Base-by-base conservation (phyloP, 192 early-diverging fungal genomes). In the Lobosporangium transversale region DNA sequence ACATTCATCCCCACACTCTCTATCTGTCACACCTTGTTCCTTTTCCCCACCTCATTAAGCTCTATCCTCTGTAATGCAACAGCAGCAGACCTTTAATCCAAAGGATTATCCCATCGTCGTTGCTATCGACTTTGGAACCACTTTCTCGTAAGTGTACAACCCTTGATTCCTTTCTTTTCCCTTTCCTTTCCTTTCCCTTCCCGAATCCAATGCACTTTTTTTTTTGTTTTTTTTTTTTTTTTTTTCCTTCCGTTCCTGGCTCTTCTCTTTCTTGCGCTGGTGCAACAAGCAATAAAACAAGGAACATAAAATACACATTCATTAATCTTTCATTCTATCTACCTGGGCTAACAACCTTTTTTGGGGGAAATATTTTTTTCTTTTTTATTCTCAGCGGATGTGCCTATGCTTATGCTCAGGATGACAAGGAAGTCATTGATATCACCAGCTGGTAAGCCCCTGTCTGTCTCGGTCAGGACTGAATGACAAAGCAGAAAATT, bases 51-150 rank as follows among this genome's bases (percentile, higher is more conserved):
- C 10, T 29, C 9, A 23, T 53, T 8, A 18, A 26, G 18, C 27
- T 54, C 29, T 48, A 21, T 26, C 31, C 3, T 12, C 12, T 23
- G 24, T 40, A 27, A 18, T 30, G 57, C 57, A 51, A 58, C 57
- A 60, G 37, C 63, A 65, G 26, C 58, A 60, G 43, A 51, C 58
- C 40, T 69, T 60, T 36, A 69, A 69, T 48, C 67, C 57, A 33
- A 69, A 69, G 36, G 67, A 69, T 18, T 69, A 60, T 36, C 67
- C 67, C 30, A 69, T 69, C 58, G 67, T 69, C 67, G 67, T 69
- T 23, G 67, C 67, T 35, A 69, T 69, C 43, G 67, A 69, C 51
- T 69, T 69, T 61, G 67, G 67, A 10, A 69, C 67, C 37, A 69
- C 67, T n/a, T 69, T 69, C 56, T 69, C 67, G 67, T 69, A 61